Conservation (phyloP, 2,329 filamentous ascomycete genomes). For the Neonectria coccinea region DNA sequence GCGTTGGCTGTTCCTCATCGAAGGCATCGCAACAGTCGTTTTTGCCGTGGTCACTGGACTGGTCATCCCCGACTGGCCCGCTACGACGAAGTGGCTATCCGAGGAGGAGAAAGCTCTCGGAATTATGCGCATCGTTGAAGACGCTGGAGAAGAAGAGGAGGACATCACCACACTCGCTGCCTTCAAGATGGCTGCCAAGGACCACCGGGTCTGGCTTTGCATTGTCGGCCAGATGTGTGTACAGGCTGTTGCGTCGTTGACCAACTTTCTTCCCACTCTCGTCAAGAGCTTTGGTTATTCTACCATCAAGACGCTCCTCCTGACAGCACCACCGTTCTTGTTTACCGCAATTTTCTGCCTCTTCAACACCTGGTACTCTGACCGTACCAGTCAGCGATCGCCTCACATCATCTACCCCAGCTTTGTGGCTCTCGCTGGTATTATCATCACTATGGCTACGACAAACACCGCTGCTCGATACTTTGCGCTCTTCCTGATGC, state of each 20-base stretch:
- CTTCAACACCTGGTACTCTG: slow-evolving; percentile 47
- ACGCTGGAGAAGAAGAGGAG: slow-evolving; percentile 33
- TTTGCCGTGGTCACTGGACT: slow-evolving; percentile 25
- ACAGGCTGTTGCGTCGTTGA: slow-evolving; percentile 47
- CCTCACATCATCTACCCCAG: slow-evolving; percentile 29
- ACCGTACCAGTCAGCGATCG: slow-evolving; percentile 42
- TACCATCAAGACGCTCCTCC: slow-evolving; percentile 45
- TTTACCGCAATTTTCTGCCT: slow-evolving; percentile 46
- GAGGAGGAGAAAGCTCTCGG: slow-evolving; percentile 28
- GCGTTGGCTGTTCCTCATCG: slow-evolving; percentile 34
- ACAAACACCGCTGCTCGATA: slow-evolving; percentile 37
- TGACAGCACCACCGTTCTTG: slow-evolving; percentile 47
- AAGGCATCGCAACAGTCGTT: slow-evolving; percentile 24
- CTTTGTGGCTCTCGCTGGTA: slow-evolving; percentile 21
- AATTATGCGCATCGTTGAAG: slow-evolving; percentile 26
- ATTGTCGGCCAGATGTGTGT: slow-evolving; percentile 45
- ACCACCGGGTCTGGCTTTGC: slow-evolving; percentile 45
- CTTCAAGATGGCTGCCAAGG: slow-evolving; percentile 45
- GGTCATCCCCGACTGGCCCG: slow-evolving; percentile 30
- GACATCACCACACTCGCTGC: slow-evolving; percentile 37
- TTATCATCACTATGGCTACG: slow-evolving; percentile 35
- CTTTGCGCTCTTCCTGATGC: slow-evolving; percentile 40
- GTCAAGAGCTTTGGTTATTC: slow-evolving; percentile 46
- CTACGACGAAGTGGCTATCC: slow-evolving; percentile 28
- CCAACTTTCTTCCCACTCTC: slow-evolving; percentile 49